Conservation (phyloP, 2,329 filamentous ascomycete species). For the Epichloe coenophiala region DNA sequence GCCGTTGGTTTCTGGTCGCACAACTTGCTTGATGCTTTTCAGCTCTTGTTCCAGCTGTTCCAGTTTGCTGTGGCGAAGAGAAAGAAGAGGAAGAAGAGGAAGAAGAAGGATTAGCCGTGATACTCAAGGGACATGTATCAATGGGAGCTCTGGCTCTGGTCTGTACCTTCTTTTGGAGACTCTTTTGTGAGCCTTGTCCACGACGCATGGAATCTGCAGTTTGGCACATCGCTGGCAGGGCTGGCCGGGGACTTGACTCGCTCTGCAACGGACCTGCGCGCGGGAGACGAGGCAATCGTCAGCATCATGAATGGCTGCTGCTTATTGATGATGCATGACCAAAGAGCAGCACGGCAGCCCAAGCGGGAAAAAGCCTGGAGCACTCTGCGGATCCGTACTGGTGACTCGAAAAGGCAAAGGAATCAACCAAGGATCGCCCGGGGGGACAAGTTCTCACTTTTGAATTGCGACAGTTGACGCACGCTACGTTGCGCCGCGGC, state of each 20-base stretch:
- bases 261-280: slow-evolving; percentile 30
- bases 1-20: slow-evolving; percentile 17
- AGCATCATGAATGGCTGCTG: not conserved
- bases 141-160: too few relatives aligned
- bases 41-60: slow-evolving; percentile 42
- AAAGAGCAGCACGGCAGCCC: too few relatives aligned
- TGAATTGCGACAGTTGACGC: slow-evolving; percentile 25
- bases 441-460: slow-evolving; percentile 18
- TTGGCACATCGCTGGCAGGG: slow-evolving; percentile 33
- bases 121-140: too few relatives aligned
- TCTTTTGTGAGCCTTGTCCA: slow-evolving; percentile 34
- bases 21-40: slow-evolving; percentile 39
- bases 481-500: slow-evolving; percentile 24
- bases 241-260: slow-evolving; percentile 23
- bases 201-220: slow-evolving; percentile 28
- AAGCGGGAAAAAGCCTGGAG: not conserved
- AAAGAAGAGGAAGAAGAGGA: too few relatives aligned
- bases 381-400: too few relatives aligned
- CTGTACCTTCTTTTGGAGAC: slow-evolving; percentile 29
- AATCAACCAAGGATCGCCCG: too few relatives aligned
- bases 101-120: too few relatives aligned
- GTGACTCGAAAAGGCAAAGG: not conserved
- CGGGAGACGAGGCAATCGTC: not conserved
- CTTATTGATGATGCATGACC: too few relatives aligned
- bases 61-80: slow-evolving; percentile 29